Evolutionary conservation across 2,329 filamentous ascomycete genomes (phyloP).

Genomic region (Paecilomyces fulvus): DNA sequence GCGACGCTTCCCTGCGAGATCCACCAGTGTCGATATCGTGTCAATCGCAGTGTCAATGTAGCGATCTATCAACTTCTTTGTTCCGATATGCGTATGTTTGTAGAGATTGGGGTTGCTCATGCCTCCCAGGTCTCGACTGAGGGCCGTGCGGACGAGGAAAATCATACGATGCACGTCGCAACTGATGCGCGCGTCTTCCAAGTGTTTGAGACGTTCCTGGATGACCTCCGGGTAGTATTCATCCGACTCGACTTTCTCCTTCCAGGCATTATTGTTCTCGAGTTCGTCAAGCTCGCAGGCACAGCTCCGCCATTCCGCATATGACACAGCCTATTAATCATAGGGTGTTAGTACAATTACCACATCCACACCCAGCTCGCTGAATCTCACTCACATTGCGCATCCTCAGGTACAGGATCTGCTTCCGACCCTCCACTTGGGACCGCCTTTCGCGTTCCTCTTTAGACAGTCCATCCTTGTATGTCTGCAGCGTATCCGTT

Average conservation of each 20-base stretch:
- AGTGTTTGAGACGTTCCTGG: constrained; percentile 57
- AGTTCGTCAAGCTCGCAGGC: constrained; percentile 70
- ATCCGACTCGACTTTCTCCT: constrained; percentile 54
- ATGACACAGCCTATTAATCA: constrained; percentile 52
- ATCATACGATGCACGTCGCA: constrained; percentile 71
- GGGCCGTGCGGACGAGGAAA: constrained; percentile 67
- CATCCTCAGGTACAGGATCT: constrained; percentile 56
- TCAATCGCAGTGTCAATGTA: constrained; percentile 74
- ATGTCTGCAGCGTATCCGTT: constrained; percentile 25
- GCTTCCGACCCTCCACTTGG: constrained; percentile 50
- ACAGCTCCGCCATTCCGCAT: constrained; percentile 65
- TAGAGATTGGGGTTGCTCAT: constrained; percentile 82
- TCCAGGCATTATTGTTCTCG: constrained; percentile 77
- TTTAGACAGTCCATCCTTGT: constrained; percentile 46
- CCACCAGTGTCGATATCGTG: constrained; percentile 64
- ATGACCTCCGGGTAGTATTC: constrained; percentile 68
- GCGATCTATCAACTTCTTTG: constrained; percentile 75
- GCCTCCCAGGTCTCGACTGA: constrained; percentile 73
- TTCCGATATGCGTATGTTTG: constrained; percentile 74
- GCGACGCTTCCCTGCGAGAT: constrained; percentile 45
- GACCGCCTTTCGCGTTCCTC: constrained; percentile 43
- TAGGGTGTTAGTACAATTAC: background rate
- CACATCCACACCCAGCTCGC: constrained; percentile 2
- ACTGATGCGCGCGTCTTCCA: constrained; percentile 64
- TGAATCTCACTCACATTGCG: constrained; percentile 48